A percentile compares a stretch with the other conserved stretches of the same genome.
These are phyloP conservation scores for Phytophthora syringae DNA, from an alignment of 352 stramenopile species.

Conservation along the genomic window DNA sequence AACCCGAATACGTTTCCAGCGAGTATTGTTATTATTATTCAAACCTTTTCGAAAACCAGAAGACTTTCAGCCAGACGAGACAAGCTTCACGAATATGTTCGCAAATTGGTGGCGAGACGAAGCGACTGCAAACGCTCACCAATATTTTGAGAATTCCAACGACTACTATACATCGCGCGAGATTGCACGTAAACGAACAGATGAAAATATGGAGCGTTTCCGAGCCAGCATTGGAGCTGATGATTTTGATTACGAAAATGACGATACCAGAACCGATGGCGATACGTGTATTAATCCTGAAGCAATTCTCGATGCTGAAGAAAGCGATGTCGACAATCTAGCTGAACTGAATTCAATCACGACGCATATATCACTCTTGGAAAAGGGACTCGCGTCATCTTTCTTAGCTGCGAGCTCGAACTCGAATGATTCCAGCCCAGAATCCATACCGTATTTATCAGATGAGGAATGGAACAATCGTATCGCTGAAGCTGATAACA, in stretches of 20 bases:
- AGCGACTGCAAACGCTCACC: not conserved
- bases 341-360: not conserved
- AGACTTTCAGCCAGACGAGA: not conserved
- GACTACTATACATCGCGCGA: conserved; percentile 7
- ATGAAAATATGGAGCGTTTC: conserved; percentile 7
- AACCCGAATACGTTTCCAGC: not conserved
- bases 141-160: not conserved
- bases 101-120: not conserved
- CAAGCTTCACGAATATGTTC: conserved; percentile 1
- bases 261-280: not conserved
- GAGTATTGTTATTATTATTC: not conserved
- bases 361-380: not conserved
- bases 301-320: not conserved
- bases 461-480: not conserved
- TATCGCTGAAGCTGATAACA: not conserved
- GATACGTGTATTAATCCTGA: not conserved
- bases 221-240: not conserved
- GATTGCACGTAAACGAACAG: conserved; percentile 3
- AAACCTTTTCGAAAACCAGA: conserved; percentile 2
- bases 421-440: not conserved
- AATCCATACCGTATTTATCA: not conserved
- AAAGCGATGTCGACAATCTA: not conserved
- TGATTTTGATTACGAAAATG: not conserved
- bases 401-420: not conserved
- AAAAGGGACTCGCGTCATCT: not conserved